Base-by-base conservation (phyloP, 208 protist genomes). In the Trypanosoma platydactyli region DNA sequence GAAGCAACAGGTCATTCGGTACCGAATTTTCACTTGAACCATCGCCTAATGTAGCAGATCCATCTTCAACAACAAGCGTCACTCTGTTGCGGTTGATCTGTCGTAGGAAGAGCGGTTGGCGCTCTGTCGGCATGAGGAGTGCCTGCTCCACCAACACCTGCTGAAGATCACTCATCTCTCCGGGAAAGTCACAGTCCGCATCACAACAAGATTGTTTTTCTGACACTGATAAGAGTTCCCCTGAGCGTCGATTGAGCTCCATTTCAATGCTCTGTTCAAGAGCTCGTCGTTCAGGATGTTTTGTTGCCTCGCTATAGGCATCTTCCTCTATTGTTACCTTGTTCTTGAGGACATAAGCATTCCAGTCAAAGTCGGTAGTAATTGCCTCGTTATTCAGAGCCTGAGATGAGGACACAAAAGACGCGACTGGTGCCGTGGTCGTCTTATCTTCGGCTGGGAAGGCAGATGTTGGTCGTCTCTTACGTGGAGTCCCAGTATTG, bases 121-220 rank as follows among this genome's bases (percentile, higher is more conserved):
- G 68, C 49, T 79, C 80, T 20, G 87, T 83, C 22, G 82, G 73
- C 24, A 77, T 81, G 20, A 95, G 79, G 58, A 95, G 79, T 22
- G 90, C 78, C 71, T 93, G 86, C 63, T 93, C 85, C 11, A 95
- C 86, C 57, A 95, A 84, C 73, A 93, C 85, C 27, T 84, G 73
- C 67, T 93, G 84, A 35, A 93, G 73, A 46, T 91, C 82, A 50
- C 81, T 73, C 6, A 86, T 46, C 24, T 91, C 76, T 24, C 70
- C 83, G 20, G 86, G 80, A 64, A 93, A 88, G 76, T 95, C 90
- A 61, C 73, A 80, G 72, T 95, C 90, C 9, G 82, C 82, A 12
- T 75, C 67, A 76, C 78, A 86, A n/a, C 78, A 75, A 25, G 45
- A 20, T 51, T 78, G 64, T n/a, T 55, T 59, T 7, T 68, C 56